Percentiles rank a stretch among this genome's conserved stretches.
These are phyloP conservation scores for Vaccinium corymbosum DNA, from an alignment of 148 eudicot genomes.

Conservation along the genomic window DNA sequence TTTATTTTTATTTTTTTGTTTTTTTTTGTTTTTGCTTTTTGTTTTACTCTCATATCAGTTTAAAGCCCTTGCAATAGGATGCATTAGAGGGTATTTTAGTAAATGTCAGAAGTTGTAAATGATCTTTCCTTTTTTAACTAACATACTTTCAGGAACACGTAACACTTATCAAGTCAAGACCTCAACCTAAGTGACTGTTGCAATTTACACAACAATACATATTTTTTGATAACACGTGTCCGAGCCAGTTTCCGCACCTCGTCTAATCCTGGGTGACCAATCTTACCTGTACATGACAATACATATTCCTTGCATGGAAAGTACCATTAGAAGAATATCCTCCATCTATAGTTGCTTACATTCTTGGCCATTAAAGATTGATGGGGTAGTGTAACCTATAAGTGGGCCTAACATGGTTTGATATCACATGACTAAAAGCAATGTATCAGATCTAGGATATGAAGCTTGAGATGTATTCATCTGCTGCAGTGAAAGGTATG, in stretches of 20 bases:
- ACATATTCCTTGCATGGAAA: not conserved
- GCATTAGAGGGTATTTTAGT: too few species aligned
- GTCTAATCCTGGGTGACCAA: too few species aligned
- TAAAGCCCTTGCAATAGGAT: too few species aligned
- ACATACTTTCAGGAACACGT: not conserved
- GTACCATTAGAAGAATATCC: not conserved
- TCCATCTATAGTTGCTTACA: constrained; percentile 8
- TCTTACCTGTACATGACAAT: not conserved
- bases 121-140: not conserved
- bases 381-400: constrained; percentile 3
- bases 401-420: constrained; percentile 17
- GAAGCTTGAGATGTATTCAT: constrained; percentile 12
- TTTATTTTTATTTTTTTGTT: too few species aligned
- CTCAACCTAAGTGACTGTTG: not conserved
- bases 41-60: too few species aligned
- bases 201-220: not conserved
- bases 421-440: constrained; percentile 25
- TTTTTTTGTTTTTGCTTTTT: too few species aligned
- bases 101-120: too few species aligned
- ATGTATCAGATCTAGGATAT: constrained; percentile 25
- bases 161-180: not conserved
- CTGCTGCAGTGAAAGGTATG: constrained; percentile 12
- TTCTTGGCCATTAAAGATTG: constrained; percentile 18
- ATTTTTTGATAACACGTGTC: not conserved
- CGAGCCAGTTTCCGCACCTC: too few species aligned